Conservation (phyloP, 768 basidiomycete species). For the Terana coerulea region DNA sequence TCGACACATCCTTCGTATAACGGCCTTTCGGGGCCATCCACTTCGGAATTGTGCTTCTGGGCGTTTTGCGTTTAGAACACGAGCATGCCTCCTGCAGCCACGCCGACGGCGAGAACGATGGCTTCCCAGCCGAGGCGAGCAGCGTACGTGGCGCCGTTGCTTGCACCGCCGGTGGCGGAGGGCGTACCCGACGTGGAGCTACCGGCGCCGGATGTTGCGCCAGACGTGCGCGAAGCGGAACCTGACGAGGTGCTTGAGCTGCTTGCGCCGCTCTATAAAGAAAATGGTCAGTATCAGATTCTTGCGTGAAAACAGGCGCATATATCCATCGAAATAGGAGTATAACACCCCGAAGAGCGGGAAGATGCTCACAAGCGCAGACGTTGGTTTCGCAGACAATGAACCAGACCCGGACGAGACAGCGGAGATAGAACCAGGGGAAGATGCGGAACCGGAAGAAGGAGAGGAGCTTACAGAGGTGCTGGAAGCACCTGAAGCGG, state of each 20-base stretch:
- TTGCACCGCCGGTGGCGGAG: conserved; percentile 1
- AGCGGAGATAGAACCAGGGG: neutral
- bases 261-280: neutral
- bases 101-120: neutral
- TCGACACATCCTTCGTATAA: too few relatives aligned
- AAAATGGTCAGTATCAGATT: neutral
- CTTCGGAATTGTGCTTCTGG: too few relatives aligned
- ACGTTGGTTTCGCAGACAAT: neutral
- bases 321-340: neutral
- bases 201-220: neutral
- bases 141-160: neutral
- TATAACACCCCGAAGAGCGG: neutral
- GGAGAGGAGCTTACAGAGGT: conserved; percentile 1
- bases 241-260: neutral
- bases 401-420: neutral
- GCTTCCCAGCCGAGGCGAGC: conserved; percentile 3
- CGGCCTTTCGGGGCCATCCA: too few relatives aligned
- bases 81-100: conserved; percentile 1
- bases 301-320: neutral
- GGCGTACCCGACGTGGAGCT: neutral
- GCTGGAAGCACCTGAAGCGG: neutral
- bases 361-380: neutral
- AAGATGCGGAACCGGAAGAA: neutral
- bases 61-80: conserved; percentile 1
- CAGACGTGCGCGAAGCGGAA: neutral